Evolutionary conservation across 164 flowering plant species (phyloP).

Genomic region (Vitis riparia): DNA sequence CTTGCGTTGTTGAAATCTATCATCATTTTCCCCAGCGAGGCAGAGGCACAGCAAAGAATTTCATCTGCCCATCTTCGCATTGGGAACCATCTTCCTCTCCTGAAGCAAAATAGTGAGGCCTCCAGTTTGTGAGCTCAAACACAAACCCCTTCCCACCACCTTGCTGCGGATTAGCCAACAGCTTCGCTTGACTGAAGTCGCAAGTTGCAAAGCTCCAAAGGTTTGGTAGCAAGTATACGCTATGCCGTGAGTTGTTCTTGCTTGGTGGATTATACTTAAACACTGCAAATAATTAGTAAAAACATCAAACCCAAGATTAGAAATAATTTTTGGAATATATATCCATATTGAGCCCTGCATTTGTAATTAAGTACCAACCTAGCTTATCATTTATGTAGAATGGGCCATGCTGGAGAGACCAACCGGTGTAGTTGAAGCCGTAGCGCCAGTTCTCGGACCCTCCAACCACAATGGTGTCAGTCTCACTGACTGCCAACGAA

Average conservation of each 20-base stretch:
- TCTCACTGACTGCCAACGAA: not conserved
- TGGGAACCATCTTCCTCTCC: constrained; percentile 16
- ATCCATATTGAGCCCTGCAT: not conserved
- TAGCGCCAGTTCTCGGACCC: constrained; percentile 44
- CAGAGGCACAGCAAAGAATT: constrained; percentile 22
- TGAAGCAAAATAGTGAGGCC: constrained; percentile 26
- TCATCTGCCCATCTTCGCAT: constrained; percentile 28
- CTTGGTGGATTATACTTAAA: constrained; percentile 54
- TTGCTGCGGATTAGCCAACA: constrained; percentile 30
- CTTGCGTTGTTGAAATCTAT: too few relatives aligned
- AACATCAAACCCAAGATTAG: too few relatives aligned
- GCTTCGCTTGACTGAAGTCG: constrained; percentile 40
- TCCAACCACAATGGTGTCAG: constrained; percentile 36
- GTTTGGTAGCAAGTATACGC: constrained; percentile 51
- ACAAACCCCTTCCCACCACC: constrained; percentile 31
- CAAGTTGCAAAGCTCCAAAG: constrained; percentile 46
- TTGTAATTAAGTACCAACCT: constrained; percentile 20
- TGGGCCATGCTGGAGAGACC: constrained; percentile 40
- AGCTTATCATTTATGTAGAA: constrained; percentile 42
- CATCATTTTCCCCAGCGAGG: constrained; percentile 1
- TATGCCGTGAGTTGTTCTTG: constrained; percentile 37
- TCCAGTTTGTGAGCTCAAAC: constrained; percentile 9
- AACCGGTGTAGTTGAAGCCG: constrained; percentile 49
- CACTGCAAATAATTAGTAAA: constrained; percentile 2
- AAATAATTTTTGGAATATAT: too few relatives aligned